These are phyloP conservation scores for Syzygium syzygioides DNA, from an alignment of 441 rosid species.

Conservation along the genomic window DNA sequence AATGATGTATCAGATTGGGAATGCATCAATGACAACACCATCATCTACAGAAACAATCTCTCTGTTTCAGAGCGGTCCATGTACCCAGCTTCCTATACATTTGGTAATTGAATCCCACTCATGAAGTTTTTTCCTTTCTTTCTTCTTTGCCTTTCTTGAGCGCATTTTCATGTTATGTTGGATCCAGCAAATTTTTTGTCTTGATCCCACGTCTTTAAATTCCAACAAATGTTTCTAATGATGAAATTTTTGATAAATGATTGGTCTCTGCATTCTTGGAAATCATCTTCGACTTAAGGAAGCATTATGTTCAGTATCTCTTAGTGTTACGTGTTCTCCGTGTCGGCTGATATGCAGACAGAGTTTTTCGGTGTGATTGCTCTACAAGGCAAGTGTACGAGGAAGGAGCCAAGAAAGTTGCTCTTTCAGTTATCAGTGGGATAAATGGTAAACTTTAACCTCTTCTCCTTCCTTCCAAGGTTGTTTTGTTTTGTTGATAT, in stretches of 20 bases:
- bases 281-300: neutral
- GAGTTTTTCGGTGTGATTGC: slow-evolving; percentile 57
- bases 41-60: slow-evolving; percentile 60
- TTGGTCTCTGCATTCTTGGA: neutral
- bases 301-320: slow-evolving; percentile 7
- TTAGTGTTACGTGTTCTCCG: slow-evolving; percentile 9
- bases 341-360: slow-evolving; percentile 31
- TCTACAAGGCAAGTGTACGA: slow-evolving; percentile 63
- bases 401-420: slow-evolving; percentile 78
- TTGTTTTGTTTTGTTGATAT: neutral
- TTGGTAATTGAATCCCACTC: slow-evolving; percentile 39
- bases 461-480: neutral
- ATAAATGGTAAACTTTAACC: slow-evolving; percentile 58
- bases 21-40: slow-evolving; percentile 58
- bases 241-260: neutral
- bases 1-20: slow-evolving; percentile 85
- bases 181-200: neutral
- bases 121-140: slow-evolving; percentile 13
- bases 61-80: slow-evolving; percentile 72
- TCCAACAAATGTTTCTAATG: neutral
- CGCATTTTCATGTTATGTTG: neutral
- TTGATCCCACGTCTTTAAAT: neutral
- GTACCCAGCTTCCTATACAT: slow-evolving; percentile 73
- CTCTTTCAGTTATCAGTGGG: slow-evolving; percentile 71
- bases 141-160: neutral